phyloP scores from a whole-genome alignment of 768 basidiomycete species.

The Hemileccinum impolitum region DNA sequence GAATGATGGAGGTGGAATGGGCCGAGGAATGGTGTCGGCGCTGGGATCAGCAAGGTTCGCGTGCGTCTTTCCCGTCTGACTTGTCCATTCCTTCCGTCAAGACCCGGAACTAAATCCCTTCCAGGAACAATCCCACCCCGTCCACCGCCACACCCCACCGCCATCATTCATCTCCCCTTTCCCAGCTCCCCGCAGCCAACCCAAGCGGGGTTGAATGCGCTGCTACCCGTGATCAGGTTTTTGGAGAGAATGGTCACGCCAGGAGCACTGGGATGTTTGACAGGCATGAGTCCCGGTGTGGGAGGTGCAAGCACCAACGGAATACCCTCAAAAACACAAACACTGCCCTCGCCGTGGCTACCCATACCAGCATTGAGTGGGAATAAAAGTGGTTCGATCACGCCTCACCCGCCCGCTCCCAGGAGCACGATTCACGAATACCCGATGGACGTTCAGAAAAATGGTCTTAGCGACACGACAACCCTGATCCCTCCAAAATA shows the following conservation, averaged over 20 bases:
- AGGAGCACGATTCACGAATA: constrained; percentile 14
- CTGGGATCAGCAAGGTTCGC: constrained; percentile 18
- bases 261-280: constrained; percentile 20
- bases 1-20: constrained; percentile 66
- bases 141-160: constrained; percentile 68
- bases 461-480: constrained; percentile 9
- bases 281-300: constrained; percentile 1
- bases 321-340: constrained; percentile 7
- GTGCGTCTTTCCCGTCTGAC: neutral
- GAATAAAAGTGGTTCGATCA: constrained; percentile 19
- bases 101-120: constrained; percentile 10
- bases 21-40: constrained; percentile 36
- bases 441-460: constrained; percentile 9
- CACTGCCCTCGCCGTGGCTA: constrained; percentile 15
- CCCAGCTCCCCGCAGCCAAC: constrained; percentile 63
- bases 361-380: constrained; percentile 16
- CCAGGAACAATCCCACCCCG: constrained; percentile 43
- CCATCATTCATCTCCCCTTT: constrained; percentile 73
- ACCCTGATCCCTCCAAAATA: constrained; percentile 21
- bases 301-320: constrained; percentile 2
- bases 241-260: constrained; percentile 64
- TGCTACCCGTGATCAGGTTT: constrained; percentile 65
- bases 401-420: constrained; percentile 6
- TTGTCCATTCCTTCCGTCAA: neutral
- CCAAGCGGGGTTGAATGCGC: constrained; percentile 48